Base-by-base conservation (phyloP, 1,284 basidiomycete genomes). In the Ustilago sp. region DNA sequence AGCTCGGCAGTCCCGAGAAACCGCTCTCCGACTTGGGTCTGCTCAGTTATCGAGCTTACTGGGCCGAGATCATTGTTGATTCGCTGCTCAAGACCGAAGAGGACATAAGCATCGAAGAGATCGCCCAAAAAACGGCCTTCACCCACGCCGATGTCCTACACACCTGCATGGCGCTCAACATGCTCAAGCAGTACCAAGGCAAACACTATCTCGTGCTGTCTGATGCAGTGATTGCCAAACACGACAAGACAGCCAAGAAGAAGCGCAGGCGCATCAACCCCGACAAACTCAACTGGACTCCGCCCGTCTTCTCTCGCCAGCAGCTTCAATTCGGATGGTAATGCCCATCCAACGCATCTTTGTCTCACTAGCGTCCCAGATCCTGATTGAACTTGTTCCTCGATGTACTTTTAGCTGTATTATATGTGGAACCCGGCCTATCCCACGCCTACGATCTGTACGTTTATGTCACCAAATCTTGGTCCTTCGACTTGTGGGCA, bases 81-180 rank as follows among this genome's bases (percentile, higher is more conserved):
- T 89, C 96, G 36, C 88, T 99, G 54, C 88, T 98, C 74, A 90
- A 83, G 38, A 88, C 78, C 12, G 76, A 74, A 68, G 93, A 94
- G 74, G 90, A 90, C 75, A 89, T 98, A 70, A 94, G 92, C 86
- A 93, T 99, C 79, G 97, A 99, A 83, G 97, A 99, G 82, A 97
- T 99, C 77, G 94, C 97, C 6, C 93, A 95, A 86, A 93, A 91
- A 88, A 99, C 97, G 13, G 90, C 93, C n/a, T 97, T 99, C 87
- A 95, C 94, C 7, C 95, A 98, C 84, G 91, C 92, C 41, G 97
- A 99, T 87, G 92, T 99, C 67, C 94, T 98, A 91, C 97, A 98
- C 88, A 98, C 96, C 92, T 97, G 95, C 86, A 94, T 93, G 86
- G 94, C 94, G 19, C 88, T 98, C 67, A 94, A 96, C 87, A 89